Evolutionary conservation across 2,329 filamentous ascomycete species (phyloP), one percentile per base, ranked within the genome.

Genomic region (Hymenoscyphus repandus): DNA sequence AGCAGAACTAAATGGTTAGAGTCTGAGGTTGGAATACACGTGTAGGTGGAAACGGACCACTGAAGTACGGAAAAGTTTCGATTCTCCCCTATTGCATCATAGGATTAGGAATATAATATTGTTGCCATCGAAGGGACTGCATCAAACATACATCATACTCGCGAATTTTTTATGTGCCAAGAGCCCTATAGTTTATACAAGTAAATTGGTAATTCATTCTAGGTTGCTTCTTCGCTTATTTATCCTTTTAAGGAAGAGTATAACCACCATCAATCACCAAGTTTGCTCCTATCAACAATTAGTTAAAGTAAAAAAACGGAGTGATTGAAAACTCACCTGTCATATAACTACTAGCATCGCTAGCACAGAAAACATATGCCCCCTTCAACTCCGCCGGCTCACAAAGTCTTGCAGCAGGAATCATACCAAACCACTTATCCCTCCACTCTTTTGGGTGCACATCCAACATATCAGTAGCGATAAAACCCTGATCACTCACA

Each of bases 321-420:
- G 15, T 31, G 9, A 12, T 39, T 6, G 3, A 9, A 33, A 33
- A 42, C 45, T 45, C 34, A 52, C 52, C 52, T 15, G 77, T 82
- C 45, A 83, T 72, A 64, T 83, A 83, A 50, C 74, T 78, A 51
- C 75, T 79, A 63, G 83, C 83, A 1, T 78, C 77, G 62, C 74
- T 78, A 2, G 80, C 79, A 54, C 83, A 66, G 60, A 83, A 83
- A 13, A 72, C 68, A 30, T 68, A 66, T 0, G 68, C 65, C 2
- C 64, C 67, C 53, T 70, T 72, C 11, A 72, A 56, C 49, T 72
- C 70, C 6, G 62, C 49, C 2, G 53, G 49, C n/a, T 55, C 46
- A 20, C 49, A 55, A 13, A 58, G 33, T 42, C 53, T 45, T 5
- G 36, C 45, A 1, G 39, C 50, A 2, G 53, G 55, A 47, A 58